Conservation (phyloP, 129 eudicot species). For the Kitagawia praeruptora region DNA sequence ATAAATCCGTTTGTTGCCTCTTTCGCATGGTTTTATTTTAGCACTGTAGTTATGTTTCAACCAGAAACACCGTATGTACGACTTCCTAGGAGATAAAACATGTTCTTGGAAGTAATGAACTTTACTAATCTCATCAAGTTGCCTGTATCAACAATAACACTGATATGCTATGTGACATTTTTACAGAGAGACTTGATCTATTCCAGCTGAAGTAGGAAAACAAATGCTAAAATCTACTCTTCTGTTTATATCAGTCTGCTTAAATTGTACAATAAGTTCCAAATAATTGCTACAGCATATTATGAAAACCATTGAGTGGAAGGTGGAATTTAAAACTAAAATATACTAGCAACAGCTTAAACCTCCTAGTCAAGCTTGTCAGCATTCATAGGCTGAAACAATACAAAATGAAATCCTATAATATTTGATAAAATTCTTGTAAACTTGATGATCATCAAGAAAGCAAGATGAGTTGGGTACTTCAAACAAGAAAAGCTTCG, state of each 20-base stretch:
- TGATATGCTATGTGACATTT: background rate
- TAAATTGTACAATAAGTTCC: background rate
- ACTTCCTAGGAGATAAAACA: background rate
- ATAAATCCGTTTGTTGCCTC: background rate
- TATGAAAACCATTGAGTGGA: background rate
- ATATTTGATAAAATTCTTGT: background rate
- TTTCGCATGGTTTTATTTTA: background rate
- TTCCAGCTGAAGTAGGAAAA: background rate
- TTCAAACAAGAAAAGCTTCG: constrained; percentile 13
- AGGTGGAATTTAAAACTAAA: background rate
- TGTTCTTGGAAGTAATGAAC: background rate
- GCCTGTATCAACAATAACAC: background rate
- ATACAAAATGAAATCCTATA: background rate
- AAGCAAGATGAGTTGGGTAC: constrained; percentile 2
- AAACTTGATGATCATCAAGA: constrained; percentile 5
- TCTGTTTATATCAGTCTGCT: background rate
- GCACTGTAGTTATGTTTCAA: background rate
- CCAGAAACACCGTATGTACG: background rate
- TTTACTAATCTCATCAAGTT: too few species aligned
- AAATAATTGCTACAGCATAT: background rate
- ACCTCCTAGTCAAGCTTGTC: background rate
- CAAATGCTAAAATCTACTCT: background rate
- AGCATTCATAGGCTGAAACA: background rate
- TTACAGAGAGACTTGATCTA: background rate
- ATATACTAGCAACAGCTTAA: background rate